Evolutionary conservation across 1,284 basidiomycete genomes (phyloP), one percentile per base, ranked within the genome.

Genomic region (Papiliotrema flavescens): DNA sequence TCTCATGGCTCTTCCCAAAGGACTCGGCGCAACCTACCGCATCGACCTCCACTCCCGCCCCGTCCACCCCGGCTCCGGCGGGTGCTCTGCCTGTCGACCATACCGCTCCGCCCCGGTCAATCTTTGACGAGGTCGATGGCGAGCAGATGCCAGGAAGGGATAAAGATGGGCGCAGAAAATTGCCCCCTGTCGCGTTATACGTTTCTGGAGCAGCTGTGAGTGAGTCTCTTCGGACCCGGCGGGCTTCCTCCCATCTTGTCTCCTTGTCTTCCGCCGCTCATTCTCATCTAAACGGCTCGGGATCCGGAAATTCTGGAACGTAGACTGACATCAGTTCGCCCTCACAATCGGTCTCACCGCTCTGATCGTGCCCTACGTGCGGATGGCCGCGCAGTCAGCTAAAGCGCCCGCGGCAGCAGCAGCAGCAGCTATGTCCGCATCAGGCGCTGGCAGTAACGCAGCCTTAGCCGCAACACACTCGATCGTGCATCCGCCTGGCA

Each of bases 191-290:
- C 8, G 52, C 52, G 17, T 5, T 47, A 7, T 53, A 53, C 40
- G 52, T 53, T 40, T 53, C 46, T 37, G 52, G 52, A 20, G 52
- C 52, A 42, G 45, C 52, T 34, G 52, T 48, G n/a, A 32, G 52
- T 48, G 15, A 17, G 28, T 32, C 28, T 24, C 6, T 32, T 11
- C 28, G 6, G 5, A 5, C 28, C 28, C 28, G 28, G 28, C 28
- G 28, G 28, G 28, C 28, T 11, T 32, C 28, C 6, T 11, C 28
- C 28, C 6, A 11, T 11, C 11, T 11, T 32, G 11, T 32, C 28
- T 11, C 28, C 28, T 11, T 32, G 28, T 11, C 5, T 32, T 32
- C 28, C 28, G 28, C 28, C 28, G 28, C 28, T 32, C 28, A 6
- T 32, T 5, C 6, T 32, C 28, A 6, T 32, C 28, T n/a, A n/a